Conservation (phyloP, 2,329 filamentous ascomycete species). For the Fusarium paranaense region DNA sequence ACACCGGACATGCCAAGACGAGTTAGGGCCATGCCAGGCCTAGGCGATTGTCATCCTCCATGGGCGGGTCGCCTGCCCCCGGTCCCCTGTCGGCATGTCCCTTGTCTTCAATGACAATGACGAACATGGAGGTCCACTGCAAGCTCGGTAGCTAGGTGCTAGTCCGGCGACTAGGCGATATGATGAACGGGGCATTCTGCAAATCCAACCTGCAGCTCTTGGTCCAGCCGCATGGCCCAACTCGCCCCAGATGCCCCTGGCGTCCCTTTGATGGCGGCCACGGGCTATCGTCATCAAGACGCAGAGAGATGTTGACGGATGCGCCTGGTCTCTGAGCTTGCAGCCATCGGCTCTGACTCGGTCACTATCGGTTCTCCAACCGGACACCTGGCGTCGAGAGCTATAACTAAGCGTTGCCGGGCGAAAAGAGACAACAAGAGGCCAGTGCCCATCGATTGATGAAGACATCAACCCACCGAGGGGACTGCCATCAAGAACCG, state of each 20-base stretch:
- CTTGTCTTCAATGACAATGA: slow-evolving; percentile 41
- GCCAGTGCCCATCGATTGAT: not conserved
- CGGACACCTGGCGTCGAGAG: not conserved
- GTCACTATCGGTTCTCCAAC: not conserved
- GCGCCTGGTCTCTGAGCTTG: slow-evolving; percentile 3
- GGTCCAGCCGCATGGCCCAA: slow-evolving; percentile 35
- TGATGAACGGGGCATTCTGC: slow-evolving; percentile 38
- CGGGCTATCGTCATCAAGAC: slow-evolving; percentile 6
- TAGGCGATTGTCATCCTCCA: slow-evolving; percentile 21
- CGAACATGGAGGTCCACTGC: slow-evolving; percentile 43
- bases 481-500: not conserved
- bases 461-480: not conserved
- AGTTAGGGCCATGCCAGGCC: slow-evolving; percentile 15
- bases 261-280: not conserved
- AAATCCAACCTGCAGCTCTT: slow-evolving; percentile 37
- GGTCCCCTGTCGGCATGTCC: slow-evolving; percentile 19
- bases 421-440: not conserved
- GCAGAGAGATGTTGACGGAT: slow-evolving; percentile 6
- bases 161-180: slow-evolving; percentile 36
- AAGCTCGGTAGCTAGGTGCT: slow-evolving; percentile 45
- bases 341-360: slow-evolving; percentile 25
- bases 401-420: not conserved
- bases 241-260: slow-evolving; percentile 17
- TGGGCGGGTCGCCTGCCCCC: slow-evolving; percentile 16
- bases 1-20: slow-evolving; percentile 3